phyloP scores from a whole-genome alignment of 164 flowering plant genomes.

The Chimonanthus salicifolius region DNA sequence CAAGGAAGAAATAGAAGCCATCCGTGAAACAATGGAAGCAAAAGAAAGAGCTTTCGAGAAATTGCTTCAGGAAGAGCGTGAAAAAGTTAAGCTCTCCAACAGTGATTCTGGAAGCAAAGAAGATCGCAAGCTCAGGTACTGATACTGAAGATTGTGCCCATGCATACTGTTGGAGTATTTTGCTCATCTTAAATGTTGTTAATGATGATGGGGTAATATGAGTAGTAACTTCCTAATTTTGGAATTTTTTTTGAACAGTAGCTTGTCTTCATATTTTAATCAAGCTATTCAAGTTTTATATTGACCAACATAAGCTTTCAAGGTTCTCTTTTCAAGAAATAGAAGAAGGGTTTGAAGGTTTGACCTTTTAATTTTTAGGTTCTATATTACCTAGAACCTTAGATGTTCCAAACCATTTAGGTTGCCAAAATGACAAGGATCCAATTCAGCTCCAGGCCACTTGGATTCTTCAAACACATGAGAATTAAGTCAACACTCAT shows the following conservation, averaged over 20 bases:
- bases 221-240: neutral
- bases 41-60: conserved; percentile 61
- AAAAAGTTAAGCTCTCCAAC: conserved; percentile 37
- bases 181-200: neutral
- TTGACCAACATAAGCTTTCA: neutral
- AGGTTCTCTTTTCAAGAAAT: neutral
- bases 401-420: neutral
- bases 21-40: conserved; percentile 39
- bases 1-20: conserved; percentile 46
- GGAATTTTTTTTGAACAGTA: neutral
- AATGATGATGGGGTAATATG: neutral
- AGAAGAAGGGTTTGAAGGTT: neutral
- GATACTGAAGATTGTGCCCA: neutral
- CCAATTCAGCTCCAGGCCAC: neutral
- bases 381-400: neutral
- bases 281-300: neutral
- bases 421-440: neutral
- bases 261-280: neutral
- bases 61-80: conserved; percentile 54
- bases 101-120: conserved; percentile 28
- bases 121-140: conserved; percentile 40
- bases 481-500: neutral
- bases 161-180: neutral
- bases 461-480: neutral
- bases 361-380: no score